Base-by-base conservation (phyloP, 345 rosid species). In the Luvunga scandens region DNA sequence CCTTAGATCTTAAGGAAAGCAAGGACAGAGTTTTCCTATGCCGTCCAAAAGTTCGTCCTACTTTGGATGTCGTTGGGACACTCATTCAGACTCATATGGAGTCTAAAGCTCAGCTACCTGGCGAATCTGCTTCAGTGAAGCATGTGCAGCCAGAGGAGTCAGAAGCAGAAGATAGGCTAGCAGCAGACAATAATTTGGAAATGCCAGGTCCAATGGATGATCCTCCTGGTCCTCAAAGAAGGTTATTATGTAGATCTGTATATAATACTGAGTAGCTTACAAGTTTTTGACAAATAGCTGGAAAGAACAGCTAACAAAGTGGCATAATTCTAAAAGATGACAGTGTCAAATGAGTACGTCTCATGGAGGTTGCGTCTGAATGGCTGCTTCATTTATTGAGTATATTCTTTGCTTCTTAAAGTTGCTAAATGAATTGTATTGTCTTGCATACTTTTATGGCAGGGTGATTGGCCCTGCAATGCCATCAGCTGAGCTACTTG, bases 401-500 rank as follows among this genome's bases (percentile, higher is more conserved):
- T 38, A 18, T 33, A 24, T 66, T 69, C 7, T 62, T 39, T 45
- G 25, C 36, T 78, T 73, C 13, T 7, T 56, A 31, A 28, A 75
- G 33, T 9, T 57, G 24, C 60, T 79, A 8, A 33, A 16, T 61
- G 36, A 24, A 64, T 78, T 71, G 71, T 63, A 53, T 55, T 45
- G 34, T 22, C 71, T 50, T 74, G 48, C 59, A 75, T 77, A 25
- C 62, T 62, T 84, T 80, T 14, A 8, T 66, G 86, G 80, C 81
- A 93, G 99, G 88, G 79, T 86, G 83, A 88, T 95, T 79, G 99
- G 98, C 75, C 98, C 97, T 76, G 96, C 83, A 83, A 95, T 93
- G 94, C 99, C 97, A 45, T 93, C 98, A 28, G 97, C 98, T 64
- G 94, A 92, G 85, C 79, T 95, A 78, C 91, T 95, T 77, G 97